A percentile compares a stretch with the other conserved stretches of the same genome.
Evolutionary conservation across 2,329 filamentous ascomycete species (phyloP).

Genomic region (Claviceps maximensis): DNA sequence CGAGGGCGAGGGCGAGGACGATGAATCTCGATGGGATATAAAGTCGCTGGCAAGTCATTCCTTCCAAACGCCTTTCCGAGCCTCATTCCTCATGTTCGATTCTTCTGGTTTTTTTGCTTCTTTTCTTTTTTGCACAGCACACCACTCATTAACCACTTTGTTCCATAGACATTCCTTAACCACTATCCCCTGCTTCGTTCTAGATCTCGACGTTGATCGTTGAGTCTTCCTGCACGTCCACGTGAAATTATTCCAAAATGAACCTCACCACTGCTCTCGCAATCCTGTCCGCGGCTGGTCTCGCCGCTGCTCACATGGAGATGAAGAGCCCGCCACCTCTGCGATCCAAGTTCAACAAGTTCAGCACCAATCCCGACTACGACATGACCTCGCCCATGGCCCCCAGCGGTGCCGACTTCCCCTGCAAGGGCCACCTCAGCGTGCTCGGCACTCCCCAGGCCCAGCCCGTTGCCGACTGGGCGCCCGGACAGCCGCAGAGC

Average conservation of each 20-base stretch:
- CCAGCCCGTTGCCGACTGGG: conserved; percentile 44
- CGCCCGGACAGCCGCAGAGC: conserved; percentile 47
- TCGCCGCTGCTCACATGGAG: conserved; percentile 42
- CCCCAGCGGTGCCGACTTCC: conserved; percentile 50
- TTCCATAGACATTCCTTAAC: neutral
- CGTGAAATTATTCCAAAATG: neutral
- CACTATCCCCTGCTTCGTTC: neutral
- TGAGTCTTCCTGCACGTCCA: neutral
- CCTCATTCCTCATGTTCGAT: neutral
- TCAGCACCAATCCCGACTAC: conserved; percentile 47
- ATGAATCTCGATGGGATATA: neutral
- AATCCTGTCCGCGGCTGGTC: conserved; percentile 28
- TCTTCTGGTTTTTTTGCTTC: neutral
- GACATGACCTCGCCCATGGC: conserved; percentile 56
- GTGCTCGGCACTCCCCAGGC: conserved; percentile 36
- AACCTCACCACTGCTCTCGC: conserved; percentile 19
- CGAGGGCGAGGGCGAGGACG: neutral
- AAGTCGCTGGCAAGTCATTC: neutral
- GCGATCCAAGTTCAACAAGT: conserved; percentile 38
- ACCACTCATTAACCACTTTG: neutral
- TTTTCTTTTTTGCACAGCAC: neutral
- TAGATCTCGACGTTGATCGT: neutral
- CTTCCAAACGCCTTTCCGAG: no score
- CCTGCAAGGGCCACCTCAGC: conserved; percentile 55
- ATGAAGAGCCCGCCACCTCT: conserved; percentile 40